A percentile compares a stretch with the other conserved stretches of the same genome.
Evolutionary conservation across 1,139 yeast genomes (phyloP).

Genomic region (Hemisphaericaspora xylofermentans): DNA sequence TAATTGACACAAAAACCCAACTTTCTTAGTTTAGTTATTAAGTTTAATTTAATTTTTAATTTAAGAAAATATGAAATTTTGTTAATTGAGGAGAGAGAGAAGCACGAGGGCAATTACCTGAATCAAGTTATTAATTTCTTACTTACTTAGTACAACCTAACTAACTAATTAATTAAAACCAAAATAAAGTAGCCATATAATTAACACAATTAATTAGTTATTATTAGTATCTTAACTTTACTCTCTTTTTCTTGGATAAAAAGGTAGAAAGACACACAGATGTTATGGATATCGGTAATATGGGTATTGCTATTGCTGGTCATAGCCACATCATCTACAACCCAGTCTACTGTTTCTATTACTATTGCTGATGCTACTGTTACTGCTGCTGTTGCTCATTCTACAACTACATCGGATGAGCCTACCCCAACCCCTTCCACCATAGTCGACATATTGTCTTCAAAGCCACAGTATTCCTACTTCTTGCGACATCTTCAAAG

Average conservation of each 20-base stretch:
- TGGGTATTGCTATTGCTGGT: conserved; percentile 7
- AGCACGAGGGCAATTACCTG: neutral
- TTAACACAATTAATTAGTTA: neutral
- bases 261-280: neutral
- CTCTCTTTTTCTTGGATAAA: neutral
- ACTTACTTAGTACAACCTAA: too few relatives aligned
- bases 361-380: neutral
- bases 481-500: conserved; percentile 67
- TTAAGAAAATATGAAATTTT: too few relatives aligned
- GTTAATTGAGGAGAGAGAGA: neutral
- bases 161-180: too few relatives aligned
- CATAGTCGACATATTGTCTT: conserved; percentile 74
- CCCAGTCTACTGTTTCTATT: neutral
- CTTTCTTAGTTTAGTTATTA: too few relatives aligned
- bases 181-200: too few relatives aligned
- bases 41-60: too few relatives aligned
- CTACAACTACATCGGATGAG: conserved; percentile 4
- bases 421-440: conserved; percentile 42
- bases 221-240: neutral
- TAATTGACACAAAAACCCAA: too few relatives aligned
- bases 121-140: neutral
- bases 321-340: conserved; percentile 3
- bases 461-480: conserved; percentile 70
- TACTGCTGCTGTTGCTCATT: conserved; percentile 3
- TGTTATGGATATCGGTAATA: conserved; percentile 4